Evolutionary conservation across 2,329 filamentous ascomycete genomes (phyloP).

Genomic region (Aspergillus aculeatinus): DNA sequence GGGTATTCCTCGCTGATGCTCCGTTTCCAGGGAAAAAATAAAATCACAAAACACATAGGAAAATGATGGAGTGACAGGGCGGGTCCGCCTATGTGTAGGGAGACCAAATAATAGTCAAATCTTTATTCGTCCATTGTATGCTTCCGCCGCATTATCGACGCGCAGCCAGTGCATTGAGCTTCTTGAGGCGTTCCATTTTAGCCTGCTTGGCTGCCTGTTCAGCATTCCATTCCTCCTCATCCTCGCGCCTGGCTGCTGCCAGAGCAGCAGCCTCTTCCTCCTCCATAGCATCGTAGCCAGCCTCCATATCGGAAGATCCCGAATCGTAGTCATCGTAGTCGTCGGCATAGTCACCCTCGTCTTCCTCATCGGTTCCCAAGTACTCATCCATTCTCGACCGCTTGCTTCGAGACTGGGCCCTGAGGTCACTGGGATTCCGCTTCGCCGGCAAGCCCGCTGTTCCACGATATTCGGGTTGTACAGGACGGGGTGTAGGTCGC

Average conservation of each 20-base stretch:
- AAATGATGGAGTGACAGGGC: not conserved
- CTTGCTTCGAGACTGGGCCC: slow-evolving; percentile 25
- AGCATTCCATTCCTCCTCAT: slow-evolving; percentile 45
- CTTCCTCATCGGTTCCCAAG: slow-evolving; percentile 50
- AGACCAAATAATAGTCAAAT: not conserved
- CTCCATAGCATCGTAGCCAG: slow-evolving; percentile 48
- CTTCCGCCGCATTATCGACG: slow-evolving; percentile 28
- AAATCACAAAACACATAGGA: slow-evolving; percentile 3
- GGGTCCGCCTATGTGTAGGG: not conserved
- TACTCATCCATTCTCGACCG: slow-evolving; percentile 42
- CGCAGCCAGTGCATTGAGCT: slow-evolving; percentile 39
- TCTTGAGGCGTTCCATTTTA: slow-evolving; percentile 48
- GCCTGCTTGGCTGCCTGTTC: slow-evolving; percentile 48
- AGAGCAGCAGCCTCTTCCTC: slow-evolving; percentile 46
- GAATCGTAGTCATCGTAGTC: slow-evolving; percentile 46
- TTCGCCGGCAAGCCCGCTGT: slow-evolving; percentile 40
- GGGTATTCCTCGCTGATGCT: slow-evolving; percentile 31
- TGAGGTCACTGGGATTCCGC: slow-evolving; percentile 27
- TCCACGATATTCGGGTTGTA: slow-evolving; percentile 39
- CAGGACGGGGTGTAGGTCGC: slow-evolving; percentile 28
- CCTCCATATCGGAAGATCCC: slow-evolving; percentile 54
- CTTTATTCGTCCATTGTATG: not conserved
- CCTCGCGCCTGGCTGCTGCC: slow-evolving; percentile 44
- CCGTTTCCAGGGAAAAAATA: slow-evolving; percentile 15
- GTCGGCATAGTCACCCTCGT: slow-evolving; percentile 44